These are phyloP conservation scores for Sugiyamaella lignohabitans DNA, from an alignment of 805 yeast genomes.

Conservation along the genomic window DNA sequence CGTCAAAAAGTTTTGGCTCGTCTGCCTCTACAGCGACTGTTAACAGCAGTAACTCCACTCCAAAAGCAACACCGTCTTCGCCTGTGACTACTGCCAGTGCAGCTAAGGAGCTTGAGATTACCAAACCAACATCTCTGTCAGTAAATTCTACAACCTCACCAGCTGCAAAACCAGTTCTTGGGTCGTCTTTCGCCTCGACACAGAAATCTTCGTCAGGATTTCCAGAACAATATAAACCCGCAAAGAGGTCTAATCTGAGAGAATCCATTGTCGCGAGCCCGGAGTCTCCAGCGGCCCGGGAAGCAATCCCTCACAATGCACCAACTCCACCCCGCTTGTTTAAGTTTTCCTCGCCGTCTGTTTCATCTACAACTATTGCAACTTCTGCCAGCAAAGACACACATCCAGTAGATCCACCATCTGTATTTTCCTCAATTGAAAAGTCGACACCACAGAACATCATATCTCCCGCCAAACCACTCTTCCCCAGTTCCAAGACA, in stretches of 20 bases:
- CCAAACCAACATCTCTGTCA: background rate
- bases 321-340: constrained; percentile 1
- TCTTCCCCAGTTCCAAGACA: too few species aligned
- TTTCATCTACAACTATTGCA: background rate
- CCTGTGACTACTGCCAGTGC: background rate
- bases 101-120: background rate
- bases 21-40: background rate
- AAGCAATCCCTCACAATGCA: background rate
- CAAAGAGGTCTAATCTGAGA: constrained; percentile 17
- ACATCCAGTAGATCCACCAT: background rate
- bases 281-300: constrained; percentile 1
- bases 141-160: background rate
- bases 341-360: background rate
- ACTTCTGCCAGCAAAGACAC: background rate
- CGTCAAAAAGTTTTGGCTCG: too few species aligned
- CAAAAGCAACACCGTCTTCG: background rate
- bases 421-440: constrained; percentile 10
- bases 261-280: constrained; percentile 15
- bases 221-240: constrained; percentile 13
- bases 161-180: too few species aligned
- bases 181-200: too few species aligned
- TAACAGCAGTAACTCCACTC: background rate
- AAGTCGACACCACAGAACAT: background rate
- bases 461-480: constrained; percentile 15
- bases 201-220: background rate